Evolutionary conservation across 2,329 filamentous ascomycete species (phyloP).

Genomic region (Penicillium crustosum): DNA sequence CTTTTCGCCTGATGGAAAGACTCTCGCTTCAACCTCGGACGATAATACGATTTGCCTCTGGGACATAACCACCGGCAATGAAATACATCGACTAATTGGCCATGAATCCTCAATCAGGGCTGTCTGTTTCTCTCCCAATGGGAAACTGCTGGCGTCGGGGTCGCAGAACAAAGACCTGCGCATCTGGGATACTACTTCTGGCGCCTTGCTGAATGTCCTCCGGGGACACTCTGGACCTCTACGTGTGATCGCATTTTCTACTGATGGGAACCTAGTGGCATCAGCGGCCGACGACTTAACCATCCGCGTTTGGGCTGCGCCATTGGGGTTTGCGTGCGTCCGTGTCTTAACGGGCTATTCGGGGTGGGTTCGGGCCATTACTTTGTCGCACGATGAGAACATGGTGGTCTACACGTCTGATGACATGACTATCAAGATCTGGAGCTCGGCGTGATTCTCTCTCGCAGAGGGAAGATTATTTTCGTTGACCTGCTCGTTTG

Average conservation of each 20-base stretch:
- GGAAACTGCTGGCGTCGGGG: constrained; percentile 4
- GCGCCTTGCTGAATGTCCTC: constrained; percentile 1
- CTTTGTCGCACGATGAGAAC: not conserved
- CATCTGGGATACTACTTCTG: constrained; percentile 11
- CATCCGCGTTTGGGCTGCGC: constrained; percentile 6
- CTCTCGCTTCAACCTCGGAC: constrained; percentile 7
- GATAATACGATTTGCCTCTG: constrained; percentile 8
- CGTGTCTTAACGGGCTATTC: constrained; percentile 7
- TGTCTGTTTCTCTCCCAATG: constrained; percentile 8
- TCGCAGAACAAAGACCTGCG: constrained; percentile 8
- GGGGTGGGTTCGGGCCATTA: constrained; percentile 9
- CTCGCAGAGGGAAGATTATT: not conserved
- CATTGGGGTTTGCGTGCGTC: not conserved
- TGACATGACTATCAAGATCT: constrained; percentile 15
- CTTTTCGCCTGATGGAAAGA: constrained; percentile 8
- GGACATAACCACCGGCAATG: constrained; percentile 1
- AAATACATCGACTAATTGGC: not conserved
- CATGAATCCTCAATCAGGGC: constrained; percentile 6
- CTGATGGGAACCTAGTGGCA: constrained; percentile 3
- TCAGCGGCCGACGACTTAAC: constrained; percentile 11
- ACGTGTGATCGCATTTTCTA: constrained; percentile 2
- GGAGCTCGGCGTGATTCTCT: constrained; percentile 4
- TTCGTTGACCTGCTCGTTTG: not conserved
- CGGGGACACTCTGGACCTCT: constrained; percentile 5
- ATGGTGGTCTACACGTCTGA: constrained; percentile 10